Base-by-base conservation (phyloP, 2,329 filamentous ascomycete genomes). In the Stagonosporopsis vannaccii region DNA sequence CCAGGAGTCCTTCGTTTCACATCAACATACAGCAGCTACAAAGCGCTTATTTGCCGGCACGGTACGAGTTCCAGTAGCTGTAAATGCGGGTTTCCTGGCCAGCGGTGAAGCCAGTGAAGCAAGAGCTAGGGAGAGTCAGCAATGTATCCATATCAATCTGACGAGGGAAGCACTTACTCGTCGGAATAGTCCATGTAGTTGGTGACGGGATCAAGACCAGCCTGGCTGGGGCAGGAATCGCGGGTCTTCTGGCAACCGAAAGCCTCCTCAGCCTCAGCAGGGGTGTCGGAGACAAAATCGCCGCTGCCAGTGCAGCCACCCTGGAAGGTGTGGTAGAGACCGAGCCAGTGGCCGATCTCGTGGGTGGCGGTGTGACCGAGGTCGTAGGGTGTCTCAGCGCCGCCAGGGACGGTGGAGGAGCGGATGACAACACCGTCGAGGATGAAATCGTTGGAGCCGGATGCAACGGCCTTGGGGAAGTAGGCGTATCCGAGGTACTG, bases 101-200 rank as follows among this genome's bases (percentile, higher is more conserved):
- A 3, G 42, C 36, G 3, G 68, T 71, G 60, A 74, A 74, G 25
- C 65, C 47, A 40, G 59, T 68, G 37, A 66, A 65, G 62, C 68
- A 62, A 44, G 33, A 33, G 22, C 59, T 62, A 43, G 26, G n/a
- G 6, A 44, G 8, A 4, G 12, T 60, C 20, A 60, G 54, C n/a
- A 39, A 15, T 5, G 15, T 9, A 12, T 17, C 32, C 44, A 12
- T 1, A 1, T 17, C 3, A 37, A 7, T 2, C 5, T 4, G 15
- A 28, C 19, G 15, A 12, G 26, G 28, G n/a, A 7, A 23, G 12
- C 28, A 56, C 61, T 59, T 47, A 58, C 59, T 63, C 60, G 51
- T 62, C 56, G 40, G 64, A 66, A 56, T 74, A 75, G 59, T 74
- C 68, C 72, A 75, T 75, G 62, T 63, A 73, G 58, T 75, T 74